A percentile compares a stretch with the other conserved stretches of the same genome.
Conservation (phyloP, 805 yeast genomes). For the Starmerella apis region DNA sequence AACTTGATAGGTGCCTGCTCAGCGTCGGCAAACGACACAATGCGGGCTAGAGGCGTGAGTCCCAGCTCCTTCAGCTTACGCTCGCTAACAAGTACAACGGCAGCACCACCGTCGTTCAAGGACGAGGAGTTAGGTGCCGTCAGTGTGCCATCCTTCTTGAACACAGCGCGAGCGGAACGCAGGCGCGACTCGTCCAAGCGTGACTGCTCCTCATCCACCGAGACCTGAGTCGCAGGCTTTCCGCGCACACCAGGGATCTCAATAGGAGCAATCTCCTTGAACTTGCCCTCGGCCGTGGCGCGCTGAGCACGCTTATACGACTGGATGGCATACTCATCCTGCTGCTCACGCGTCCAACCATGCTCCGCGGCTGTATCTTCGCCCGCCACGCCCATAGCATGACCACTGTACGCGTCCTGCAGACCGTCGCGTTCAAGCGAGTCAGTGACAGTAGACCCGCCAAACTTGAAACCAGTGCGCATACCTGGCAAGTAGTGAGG, state of each 20-base stretch:
- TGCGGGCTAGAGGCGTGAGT: conserved; percentile 78
- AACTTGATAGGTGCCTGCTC: conserved; percentile 91
- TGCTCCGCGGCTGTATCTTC: conserved; percentile 90
- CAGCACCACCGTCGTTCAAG: conserved; percentile 97
- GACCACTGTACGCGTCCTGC: conserved; percentile 76
- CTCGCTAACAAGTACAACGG: conserved; percentile 78
- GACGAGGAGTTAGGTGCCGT: conserved; percentile 97
- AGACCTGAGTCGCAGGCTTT: conserved; percentile 66
- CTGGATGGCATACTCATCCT: conserved; percentile 74
- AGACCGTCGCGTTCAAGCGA: conserved; percentile 90
- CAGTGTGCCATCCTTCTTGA: conserved; percentile 91
- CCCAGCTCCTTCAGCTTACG: conserved; percentile 74
- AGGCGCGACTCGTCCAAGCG: conserved; percentile 71
- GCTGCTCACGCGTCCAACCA: conserved; percentile 65
- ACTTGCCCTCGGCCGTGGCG: conserved; percentile 75
- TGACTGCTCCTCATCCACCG: conserved; percentile 71
- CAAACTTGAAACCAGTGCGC: conserved; percentile 82
- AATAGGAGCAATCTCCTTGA: conserved; percentile 75
- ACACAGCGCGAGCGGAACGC: conserved; percentile 81
- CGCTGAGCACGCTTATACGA: conserved; percentile 81
- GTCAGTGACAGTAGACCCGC: conserved; percentile 68
- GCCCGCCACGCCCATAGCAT: conserved; percentile 94
- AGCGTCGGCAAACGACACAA: conserved; percentile 96
- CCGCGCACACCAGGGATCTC: conserved; percentile 66
- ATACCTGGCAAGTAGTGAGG: conserved; percentile 85